Conservation (phyloP, 2,329 filamentous ascomycete genomes). For the Phaeosphaeriaceae sp. region DNA sequence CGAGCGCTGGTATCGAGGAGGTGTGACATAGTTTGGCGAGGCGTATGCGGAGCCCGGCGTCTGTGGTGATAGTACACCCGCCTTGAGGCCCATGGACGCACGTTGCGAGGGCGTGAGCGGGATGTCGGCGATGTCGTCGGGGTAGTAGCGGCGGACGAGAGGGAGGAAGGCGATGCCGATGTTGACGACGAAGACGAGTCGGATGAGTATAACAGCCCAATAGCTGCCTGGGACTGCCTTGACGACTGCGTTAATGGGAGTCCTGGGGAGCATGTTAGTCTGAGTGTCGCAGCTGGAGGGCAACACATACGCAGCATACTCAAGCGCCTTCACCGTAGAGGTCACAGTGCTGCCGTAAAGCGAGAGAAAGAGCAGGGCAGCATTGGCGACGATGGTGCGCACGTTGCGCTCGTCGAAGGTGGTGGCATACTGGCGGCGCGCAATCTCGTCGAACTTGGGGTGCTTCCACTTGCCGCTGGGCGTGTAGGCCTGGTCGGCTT, state of each 20-base stretch:
- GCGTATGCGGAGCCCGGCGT: constrained; percentile 66
- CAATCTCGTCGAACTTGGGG: constrained; percentile 86
- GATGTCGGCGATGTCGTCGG: constrained; percentile 85
- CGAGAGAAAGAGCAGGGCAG: constrained; percentile 59
- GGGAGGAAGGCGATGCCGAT: constrained; percentile 75
- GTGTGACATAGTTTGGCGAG: constrained; percentile 73
- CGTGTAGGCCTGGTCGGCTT: constrained; percentile 34
- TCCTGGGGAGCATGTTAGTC: constrained; percentile 36
- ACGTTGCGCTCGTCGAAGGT: constrained; percentile 82
- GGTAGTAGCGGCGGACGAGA: constrained; percentile 65
- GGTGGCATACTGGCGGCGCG: constrained; percentile 76
- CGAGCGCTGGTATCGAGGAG: constrained; percentile 83
- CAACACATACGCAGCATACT: constrained; percentile 29
- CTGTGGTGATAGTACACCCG: constrained; percentile 62
- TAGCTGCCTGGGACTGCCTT: constrained; percentile 44
- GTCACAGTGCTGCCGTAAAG: constrained; percentile 46
- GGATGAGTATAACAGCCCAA: constrained; percentile 54
- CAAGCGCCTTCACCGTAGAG: constrained; percentile 26
- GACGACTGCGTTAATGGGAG: constrained; percentile 45
- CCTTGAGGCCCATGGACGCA: constrained; percentile 79
- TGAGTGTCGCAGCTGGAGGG: neutral
- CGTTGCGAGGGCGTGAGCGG: constrained; percentile 90
- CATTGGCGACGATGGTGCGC: constrained; percentile 72
- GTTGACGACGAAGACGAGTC: constrained; percentile 66
- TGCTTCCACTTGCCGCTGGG: constrained; percentile 85